A percentile compares a stretch with the other conserved stretches of the same genome.
Evolutionary conservation across 2,329 filamentous ascomycete species (phyloP).

Genomic region (Hymenotorrendiella dingleyae): DNA sequence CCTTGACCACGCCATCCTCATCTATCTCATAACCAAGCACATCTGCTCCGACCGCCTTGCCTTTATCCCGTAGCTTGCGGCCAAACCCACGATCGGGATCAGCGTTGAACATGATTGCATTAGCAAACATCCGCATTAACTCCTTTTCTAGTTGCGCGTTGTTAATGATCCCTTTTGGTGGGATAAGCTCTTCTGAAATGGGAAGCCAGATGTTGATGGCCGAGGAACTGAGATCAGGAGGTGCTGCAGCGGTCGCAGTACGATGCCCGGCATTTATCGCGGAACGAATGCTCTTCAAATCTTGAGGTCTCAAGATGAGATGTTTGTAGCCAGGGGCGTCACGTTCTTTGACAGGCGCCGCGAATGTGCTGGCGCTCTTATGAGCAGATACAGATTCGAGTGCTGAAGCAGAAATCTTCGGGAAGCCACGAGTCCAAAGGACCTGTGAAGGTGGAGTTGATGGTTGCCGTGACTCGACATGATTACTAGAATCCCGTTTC

Average conservation of each 20-base stretch:
- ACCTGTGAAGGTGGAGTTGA: constrained; percentile 60
- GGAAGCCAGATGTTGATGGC: constrained; percentile 57
- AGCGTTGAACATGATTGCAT: constrained; percentile 97
- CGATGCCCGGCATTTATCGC: constrained; percentile 70
- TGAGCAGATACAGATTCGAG: constrained; percentile 73
- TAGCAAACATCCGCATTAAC: constrained; percentile 93
- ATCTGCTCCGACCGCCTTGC: constrained; percentile 33
- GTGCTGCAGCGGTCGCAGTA: constrained; percentile 55
- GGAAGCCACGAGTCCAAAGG: constrained; percentile 69
- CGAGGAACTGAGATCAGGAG: constrained; percentile 50
- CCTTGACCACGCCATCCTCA: constrained; percentile 81
- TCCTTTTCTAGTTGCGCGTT: constrained; percentile 89
- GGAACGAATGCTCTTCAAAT: constrained; percentile 71
- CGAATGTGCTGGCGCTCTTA: constrained; percentile 74
- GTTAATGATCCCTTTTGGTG: constrained; percentile 88
- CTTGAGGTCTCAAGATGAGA: constrained; percentile 68
- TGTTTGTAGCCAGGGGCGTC: constrained; percentile 72
- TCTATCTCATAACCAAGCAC: constrained; percentile 57
- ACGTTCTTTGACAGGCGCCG: constrained; percentile 65
- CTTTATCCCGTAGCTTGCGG: constrained; percentile 34
- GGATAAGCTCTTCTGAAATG: constrained; percentile 69
- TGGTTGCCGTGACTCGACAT: constrained; percentile 35
- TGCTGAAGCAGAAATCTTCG: constrained; percentile 65
- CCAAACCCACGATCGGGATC: constrained; percentile 67
- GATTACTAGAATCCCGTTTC: constrained; percentile 41